Conservation (phyloP, 1,139 yeast species). For the Candida pseudoviswanathii region DNA sequence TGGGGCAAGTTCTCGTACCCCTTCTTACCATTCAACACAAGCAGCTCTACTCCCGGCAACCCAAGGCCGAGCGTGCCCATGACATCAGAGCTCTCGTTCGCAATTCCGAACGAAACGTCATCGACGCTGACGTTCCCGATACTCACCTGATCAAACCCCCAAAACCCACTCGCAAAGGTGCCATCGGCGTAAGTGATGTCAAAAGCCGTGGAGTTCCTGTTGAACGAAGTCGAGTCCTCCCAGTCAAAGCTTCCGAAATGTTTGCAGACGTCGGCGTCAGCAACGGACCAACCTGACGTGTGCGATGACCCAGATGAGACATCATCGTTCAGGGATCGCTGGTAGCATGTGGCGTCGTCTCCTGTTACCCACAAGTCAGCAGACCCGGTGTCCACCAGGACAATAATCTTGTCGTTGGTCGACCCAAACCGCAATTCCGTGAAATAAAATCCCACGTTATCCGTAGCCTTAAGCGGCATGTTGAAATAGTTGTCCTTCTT, state of each 20-base stretch:
- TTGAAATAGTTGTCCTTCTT: not conserved
- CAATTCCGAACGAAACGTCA: conserved; percentile 27
- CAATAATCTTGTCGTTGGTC: conserved; percentile 20
- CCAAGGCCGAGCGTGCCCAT: conserved; percentile 25
- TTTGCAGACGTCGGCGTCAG: not conserved
- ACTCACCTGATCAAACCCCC: conserved; percentile 49
- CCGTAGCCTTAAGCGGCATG: not conserved
- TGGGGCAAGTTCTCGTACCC: conserved; percentile 34
- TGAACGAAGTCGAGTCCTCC: conserved; percentile 15
- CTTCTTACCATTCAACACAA: conserved; percentile 1
- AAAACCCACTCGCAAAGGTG: conserved; percentile 46
- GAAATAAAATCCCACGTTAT: conserved; percentile 6
- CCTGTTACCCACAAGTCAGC: conserved; percentile 28
- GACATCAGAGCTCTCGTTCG: conserved; percentile 9
- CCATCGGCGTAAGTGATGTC: conserved; percentile 15
- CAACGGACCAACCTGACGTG: not conserved
- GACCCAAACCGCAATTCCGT: conserved; percentile 22
- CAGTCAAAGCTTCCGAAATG: conserved; percentile 7
- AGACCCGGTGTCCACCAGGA: conserved; percentile 31
- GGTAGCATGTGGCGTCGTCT: conserved; percentile 9
- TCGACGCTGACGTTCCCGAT: conserved; percentile 14
- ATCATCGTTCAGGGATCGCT: not conserved
- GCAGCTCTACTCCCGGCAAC: conserved; percentile 14
- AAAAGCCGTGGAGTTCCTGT: conserved; percentile 11
- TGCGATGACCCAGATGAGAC: not conserved